A percentile compares a stretch with the other conserved stretches of the same genome.
Conservation (phyloP, 257 asterid genomes). For the Nicotiana undulata region DNA sequence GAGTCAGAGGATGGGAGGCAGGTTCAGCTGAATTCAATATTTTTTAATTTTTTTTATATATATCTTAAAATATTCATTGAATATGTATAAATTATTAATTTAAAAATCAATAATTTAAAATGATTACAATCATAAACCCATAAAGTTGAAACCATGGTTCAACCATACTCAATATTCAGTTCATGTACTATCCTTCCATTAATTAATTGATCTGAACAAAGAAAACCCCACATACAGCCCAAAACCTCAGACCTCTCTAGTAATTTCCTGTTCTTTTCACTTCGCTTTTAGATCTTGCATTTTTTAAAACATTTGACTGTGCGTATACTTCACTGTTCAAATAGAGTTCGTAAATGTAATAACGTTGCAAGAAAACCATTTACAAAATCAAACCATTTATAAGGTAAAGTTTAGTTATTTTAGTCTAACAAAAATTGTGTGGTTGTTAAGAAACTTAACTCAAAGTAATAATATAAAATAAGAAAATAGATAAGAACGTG, state of each 20-base stretch:
- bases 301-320: background rate
- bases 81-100: no score
- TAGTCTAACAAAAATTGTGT: background rate
- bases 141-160: accelerated
- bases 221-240: background rate
- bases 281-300: background rate
- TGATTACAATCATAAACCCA: no score
- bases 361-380: background rate
- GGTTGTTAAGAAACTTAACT: no score
- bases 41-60: no score
- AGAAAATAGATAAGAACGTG: no score
- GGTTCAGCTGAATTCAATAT: no score
- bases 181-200: background rate
- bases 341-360: background rate
- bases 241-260: background rate
- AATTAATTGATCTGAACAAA: background rate
- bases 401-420: background rate
- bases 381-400: background rate
- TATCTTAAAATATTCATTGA: accelerated
- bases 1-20: no score
- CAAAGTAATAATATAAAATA: no score
- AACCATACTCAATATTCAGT: background rate
- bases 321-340: background rate
- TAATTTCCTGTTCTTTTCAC: background rate
- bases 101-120: accelerated